Evolutionary conservation across 139 green algal genomes (phyloP).

Genomic region (Coelastrella sp.): DNA sequence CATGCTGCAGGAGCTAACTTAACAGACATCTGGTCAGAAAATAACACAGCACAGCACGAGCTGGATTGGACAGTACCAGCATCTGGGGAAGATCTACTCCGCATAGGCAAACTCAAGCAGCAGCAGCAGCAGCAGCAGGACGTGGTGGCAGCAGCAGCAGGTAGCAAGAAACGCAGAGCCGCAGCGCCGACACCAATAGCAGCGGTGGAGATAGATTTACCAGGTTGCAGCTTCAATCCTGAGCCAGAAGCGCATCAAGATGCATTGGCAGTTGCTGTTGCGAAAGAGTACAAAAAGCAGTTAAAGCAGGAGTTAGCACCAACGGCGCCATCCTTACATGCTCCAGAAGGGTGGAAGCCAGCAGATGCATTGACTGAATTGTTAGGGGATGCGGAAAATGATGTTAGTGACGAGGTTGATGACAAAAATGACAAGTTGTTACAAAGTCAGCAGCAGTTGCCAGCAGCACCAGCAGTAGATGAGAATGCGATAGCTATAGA

Average conservation of each 20-base stretch:
- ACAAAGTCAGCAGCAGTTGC: constrained; percentile 5
- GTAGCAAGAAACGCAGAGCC: constrained; percentile 14
- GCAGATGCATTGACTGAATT: constrained; percentile 13
- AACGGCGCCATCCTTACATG: constrained; percentile 4
- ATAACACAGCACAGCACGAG: neutral
- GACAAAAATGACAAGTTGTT: neutral
- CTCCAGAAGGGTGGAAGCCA: constrained; percentile 18
- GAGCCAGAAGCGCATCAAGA: constrained; percentile 81
- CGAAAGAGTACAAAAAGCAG: constrained; percentile 78
- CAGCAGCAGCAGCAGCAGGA: constrained; percentile 34
- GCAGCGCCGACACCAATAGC: constrained; percentile 28
- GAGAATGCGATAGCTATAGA: constrained; percentile 34
- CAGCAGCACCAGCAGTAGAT: constrained; percentile 3
- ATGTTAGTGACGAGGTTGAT: neutral
- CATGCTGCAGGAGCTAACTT: neutral
- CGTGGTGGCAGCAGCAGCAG: neutral
- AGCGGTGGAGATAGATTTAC: constrained; percentile 78
- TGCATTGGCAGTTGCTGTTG: constrained; percentile 83
- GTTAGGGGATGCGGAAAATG: constrained; percentile 2
- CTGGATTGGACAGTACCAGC: neutral
- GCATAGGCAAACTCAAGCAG: neutral
- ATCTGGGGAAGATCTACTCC: neutral
- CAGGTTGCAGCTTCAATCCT: constrained; percentile 92
- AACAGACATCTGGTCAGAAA: constrained; percentile 22
- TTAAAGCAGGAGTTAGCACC: constrained; percentile 40